A percentile compares a stretch with the other conserved stretches of the same genome.
These are phyloP conservation scores for Ophiorrhiza pumila DNA, from an alignment of 257 asterid genomes.

Conservation along the genomic window DNA sequence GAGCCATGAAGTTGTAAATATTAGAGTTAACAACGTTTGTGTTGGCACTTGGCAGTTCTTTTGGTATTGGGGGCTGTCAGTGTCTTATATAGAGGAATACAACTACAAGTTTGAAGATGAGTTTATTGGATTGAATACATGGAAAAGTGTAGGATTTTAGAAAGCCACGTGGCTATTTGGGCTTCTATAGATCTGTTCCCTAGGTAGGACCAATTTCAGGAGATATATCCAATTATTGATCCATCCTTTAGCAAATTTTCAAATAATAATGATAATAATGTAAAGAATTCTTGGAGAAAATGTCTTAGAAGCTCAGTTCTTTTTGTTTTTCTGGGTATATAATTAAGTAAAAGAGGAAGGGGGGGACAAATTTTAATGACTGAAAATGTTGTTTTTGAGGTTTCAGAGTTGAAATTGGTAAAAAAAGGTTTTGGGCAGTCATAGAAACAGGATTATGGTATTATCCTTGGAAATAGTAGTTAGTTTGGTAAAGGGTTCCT, in stretches of 20 bases:
- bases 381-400: not conserved
- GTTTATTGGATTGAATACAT: not conserved
- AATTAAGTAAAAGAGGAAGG: not conserved
- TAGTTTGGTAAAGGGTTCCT: conserved; percentile 14
- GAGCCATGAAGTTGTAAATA: conserved; percentile 35
- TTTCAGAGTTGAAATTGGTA: conserved; percentile 3
- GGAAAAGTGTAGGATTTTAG: conserved; percentile 20
- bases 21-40: not conserved
- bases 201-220: conserved; percentile 36
- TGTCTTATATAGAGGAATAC: conserved; percentile 13
- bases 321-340: not conserved
- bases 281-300: not conserved
- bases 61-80: not conserved
- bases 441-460: conserved; percentile 8
- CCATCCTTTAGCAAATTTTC: not conserved
- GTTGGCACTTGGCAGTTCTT: conserved; percentile 7
- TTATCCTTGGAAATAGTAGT: not conserved
- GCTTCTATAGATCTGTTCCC: conserved; percentile 35
- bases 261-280: not conserved
- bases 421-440: conserved; percentile 6
- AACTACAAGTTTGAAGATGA: not conserved
- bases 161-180: conserved; percentile 41
- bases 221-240: conserved; percentile 41
- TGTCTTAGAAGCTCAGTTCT: not conserved
- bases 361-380: not conserved